Evolutionary conservation across 768 basidiomycete genomes (phyloP).

Genomic region (Lactarius evosmus): DNA sequence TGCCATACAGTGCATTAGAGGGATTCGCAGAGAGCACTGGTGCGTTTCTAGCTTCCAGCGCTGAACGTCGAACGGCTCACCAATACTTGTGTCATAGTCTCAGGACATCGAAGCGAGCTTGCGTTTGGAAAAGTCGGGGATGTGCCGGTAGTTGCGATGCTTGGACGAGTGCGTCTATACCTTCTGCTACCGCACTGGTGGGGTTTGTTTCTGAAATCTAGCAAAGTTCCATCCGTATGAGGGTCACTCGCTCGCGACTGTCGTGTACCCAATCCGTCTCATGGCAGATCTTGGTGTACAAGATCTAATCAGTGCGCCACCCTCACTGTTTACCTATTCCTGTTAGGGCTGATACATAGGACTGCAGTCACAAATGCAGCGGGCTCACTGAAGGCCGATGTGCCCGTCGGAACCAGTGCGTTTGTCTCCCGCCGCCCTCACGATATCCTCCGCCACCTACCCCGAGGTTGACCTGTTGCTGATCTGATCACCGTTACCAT

Average conservation of each 20-base stretch:
- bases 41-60: constrained; percentile 31
- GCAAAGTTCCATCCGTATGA: constrained; percentile 82
- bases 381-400: constrained; percentile 69
- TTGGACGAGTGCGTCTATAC: constrained; percentile 62
- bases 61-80: not conserved
- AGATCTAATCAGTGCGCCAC: constrained; percentile 64
- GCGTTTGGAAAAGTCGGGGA: constrained; percentile 77
- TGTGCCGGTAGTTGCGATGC: constrained; percentile 86
- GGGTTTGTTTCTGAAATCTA: constrained; percentile 6
- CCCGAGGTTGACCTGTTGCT: too few relatives aligned
- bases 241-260: constrained; percentile 65
- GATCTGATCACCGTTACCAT: not conserved
- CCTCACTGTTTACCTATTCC: constrained; percentile 5
- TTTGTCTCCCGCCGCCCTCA: constrained; percentile 3
- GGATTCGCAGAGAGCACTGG: constrained; percentile 80
- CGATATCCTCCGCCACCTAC: not conserved
- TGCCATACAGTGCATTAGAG: constrained; percentile 65
- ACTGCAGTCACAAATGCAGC: constrained; percentile 81
- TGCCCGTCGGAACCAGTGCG: constrained; percentile 77
- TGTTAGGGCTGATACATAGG: not conserved
- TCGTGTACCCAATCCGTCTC: constrained; percentile 75
- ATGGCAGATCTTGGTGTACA: constrained; percentile 77
- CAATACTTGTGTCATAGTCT: constrained; percentile 44
- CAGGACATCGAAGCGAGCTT: constrained; percentile 76
- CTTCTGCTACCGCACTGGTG: not conserved